phyloP scores from a whole-genome alignment of 176 grass and related monocot species.

The Eragrostis nindensis region DNA sequence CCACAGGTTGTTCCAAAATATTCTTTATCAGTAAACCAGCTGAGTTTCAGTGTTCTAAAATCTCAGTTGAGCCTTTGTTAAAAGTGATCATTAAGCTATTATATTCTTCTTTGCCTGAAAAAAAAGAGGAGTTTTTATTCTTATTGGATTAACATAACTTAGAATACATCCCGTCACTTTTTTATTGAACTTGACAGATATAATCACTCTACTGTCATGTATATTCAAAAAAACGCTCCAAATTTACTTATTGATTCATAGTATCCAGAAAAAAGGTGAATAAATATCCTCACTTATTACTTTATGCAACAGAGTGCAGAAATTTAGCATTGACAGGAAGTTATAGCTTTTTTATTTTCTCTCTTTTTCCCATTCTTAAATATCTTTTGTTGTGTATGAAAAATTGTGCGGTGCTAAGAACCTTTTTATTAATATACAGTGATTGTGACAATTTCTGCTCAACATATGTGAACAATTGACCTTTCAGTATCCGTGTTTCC shows the following conservation, averaged over 20 bases:
- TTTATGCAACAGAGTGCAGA: not conserved
- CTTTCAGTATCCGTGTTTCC: conserved; percentile 24
- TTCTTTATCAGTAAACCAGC: conserved; percentile 25
- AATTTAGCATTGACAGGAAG: conserved; percentile 14
- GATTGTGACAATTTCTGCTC: too few species aligned
- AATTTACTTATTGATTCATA: conserved; percentile 8
- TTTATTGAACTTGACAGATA: conserved; percentile 9
- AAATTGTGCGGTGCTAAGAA: conserved; percentile 10
- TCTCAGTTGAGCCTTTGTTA: conserved; percentile 4
- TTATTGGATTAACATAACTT: not conserved
- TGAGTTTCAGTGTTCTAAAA: conserved; percentile 25
- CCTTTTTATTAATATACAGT: conserved; percentile 20
- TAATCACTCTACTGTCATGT: not conserved
- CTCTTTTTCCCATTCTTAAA: conserved; percentile 12
- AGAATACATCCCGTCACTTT: not conserved
- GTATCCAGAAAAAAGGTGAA: not conserved
- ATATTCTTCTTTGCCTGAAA: too few species aligned
- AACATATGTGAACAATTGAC: too few species aligned
- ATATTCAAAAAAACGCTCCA: not conserved
- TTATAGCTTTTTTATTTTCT: conserved; percentile 14
- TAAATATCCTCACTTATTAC: too few species aligned
- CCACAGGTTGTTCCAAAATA: conserved; percentile 59
- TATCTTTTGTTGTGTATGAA: not conserved
- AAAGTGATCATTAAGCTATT: too few species aligned
- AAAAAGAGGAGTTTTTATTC: too few species aligned